A percentile compares a stretch with the other conserved stretches of the same genome.
These are phyloP conservation scores for Jamesozyma spencerorum DNA, from an alignment of 805 yeast genomes.

Conservation along the genomic window DNA sequence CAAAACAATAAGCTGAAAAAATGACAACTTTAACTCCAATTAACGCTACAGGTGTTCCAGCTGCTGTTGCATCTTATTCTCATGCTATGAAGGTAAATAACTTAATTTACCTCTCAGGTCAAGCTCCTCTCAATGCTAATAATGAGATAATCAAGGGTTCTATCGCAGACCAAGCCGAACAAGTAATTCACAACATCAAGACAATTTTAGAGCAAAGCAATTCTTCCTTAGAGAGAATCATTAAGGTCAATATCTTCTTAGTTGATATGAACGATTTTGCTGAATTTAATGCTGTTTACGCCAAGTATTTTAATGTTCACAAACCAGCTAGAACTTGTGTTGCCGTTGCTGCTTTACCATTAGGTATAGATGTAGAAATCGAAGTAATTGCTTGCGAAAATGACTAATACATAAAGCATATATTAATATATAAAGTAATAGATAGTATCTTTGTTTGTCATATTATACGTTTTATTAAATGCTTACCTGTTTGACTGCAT, in stretches of 20 bases:
- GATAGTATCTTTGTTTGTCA: neutral
- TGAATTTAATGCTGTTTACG: conserved; percentile 78
- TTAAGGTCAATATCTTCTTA: conserved; percentile 80
- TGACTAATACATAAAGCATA: conserved; percentile 9
- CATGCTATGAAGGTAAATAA: conserved; percentile 92
- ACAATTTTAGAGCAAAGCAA: conserved; percentile 77
- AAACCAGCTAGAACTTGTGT: conserved; percentile 98
- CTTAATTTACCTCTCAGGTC: conserved; percentile 87
- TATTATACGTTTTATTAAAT: too few species aligned
- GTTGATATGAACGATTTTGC: conserved; percentile 84
- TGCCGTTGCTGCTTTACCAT: conserved; percentile 85
- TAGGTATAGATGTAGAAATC: conserved; percentile 76
- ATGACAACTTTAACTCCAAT: conserved; percentile 36
- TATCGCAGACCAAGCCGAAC: conserved; percentile 70
- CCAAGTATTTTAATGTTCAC: conserved; percentile 61
- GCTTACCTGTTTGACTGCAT: neutral
- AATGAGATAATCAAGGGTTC: conserved; percentile 72
- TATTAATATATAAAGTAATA: neutral
- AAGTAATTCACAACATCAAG: conserved; percentile 56
- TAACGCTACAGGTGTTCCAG: conserved; percentile 73
- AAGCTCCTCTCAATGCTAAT: conserved; percentile 81
- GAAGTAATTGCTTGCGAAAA: conserved; percentile 84
- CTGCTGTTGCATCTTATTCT: conserved; percentile 93
- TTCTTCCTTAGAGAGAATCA: conserved; percentile 72
- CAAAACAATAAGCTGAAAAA: conserved; percentile 4